Percentiles rank a stretch among this genome's conserved stretches.
Conservation (phyloP, 83 land plant species). For the Picea mariana region DNA sequence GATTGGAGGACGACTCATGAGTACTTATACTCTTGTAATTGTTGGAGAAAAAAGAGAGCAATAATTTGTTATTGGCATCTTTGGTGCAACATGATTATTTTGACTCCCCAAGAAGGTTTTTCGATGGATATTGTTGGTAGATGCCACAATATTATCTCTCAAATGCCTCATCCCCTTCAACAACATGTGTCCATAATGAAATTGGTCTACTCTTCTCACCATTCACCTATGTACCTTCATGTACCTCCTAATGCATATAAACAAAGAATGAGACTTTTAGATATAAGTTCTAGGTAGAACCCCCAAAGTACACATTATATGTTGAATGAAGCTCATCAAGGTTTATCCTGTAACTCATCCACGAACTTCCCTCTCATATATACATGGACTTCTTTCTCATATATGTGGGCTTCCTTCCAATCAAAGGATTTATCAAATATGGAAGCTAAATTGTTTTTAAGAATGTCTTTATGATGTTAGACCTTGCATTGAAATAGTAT, state of each 20-base stretch:
- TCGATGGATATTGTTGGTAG: background rate
- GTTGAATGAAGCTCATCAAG: no score
- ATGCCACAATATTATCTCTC: no score
- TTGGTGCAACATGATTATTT: background rate
- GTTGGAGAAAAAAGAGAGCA: background rate
- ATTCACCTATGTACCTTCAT: background rate
- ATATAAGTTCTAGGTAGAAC: no score
- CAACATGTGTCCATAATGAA: background rate
- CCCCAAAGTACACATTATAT: no score
- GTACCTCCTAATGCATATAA: background rate
- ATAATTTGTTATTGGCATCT: background rate
- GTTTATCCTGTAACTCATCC: no score
- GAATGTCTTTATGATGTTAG: no score
- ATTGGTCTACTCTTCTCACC: background rate
- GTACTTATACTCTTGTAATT: background rate
- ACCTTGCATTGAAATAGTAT: no score
- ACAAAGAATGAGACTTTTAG: background rate
- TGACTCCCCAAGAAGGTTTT: background rate
- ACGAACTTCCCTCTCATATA: no score
- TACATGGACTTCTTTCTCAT: no score
- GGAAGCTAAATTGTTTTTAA: no score
- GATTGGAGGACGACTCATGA: conserved; percentile 3
- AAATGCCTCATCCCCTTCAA: background rate
- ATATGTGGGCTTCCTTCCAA: no score
- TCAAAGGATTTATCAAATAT: no score